These are phyloP conservation scores for Blastocystis hominis DNA, from an alignment of 352 stramenopile species.

Conservation along the genomic window DNA sequence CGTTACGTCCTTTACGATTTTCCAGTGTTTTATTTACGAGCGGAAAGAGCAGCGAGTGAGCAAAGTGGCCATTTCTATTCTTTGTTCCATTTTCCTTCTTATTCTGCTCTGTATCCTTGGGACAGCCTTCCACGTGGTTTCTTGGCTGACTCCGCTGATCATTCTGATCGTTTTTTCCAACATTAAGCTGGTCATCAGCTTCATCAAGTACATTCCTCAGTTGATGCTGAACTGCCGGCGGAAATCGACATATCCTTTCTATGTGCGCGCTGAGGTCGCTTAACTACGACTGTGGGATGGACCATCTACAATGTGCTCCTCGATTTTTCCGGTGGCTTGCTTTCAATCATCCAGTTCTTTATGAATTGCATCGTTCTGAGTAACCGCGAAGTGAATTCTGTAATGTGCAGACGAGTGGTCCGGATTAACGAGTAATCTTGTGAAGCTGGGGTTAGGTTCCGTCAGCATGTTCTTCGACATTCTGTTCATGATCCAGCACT, in stretches of 20 bases:
- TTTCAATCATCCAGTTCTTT: constrained; percentile 51
- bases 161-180: constrained; percentile 43
- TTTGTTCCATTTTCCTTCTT: constrained; percentile 9
- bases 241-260: constrained; percentile 53
- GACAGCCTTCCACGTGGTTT: constrained; percentile 1
- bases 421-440: constrained; percentile 50
- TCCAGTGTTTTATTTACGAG: constrained; percentile 51
- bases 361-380: constrained; percentile 16
- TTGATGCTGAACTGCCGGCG: constrained; percentile 45
- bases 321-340: constrained; percentile 55
- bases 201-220: constrained; percentile 60
- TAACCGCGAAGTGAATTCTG: not conserved
- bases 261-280: not conserved
- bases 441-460: constrained; percentile 55
- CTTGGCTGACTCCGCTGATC: constrained; percentile 18
- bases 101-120: not conserved
- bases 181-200: constrained; percentile 57
- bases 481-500: constrained; percentile 59
- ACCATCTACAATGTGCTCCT: constrained; percentile 59
- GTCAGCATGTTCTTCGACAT: constrained; percentile 59
- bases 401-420: constrained; percentile 29
- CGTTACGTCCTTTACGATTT: constrained; percentile 25
- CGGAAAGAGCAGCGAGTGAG: constrained; percentile 1
- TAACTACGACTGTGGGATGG: constrained; percentile 33
- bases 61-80: constrained; percentile 47